Conservation (phyloP, 75 land plant species). For the Isoetes taiwanensis region DNA sequence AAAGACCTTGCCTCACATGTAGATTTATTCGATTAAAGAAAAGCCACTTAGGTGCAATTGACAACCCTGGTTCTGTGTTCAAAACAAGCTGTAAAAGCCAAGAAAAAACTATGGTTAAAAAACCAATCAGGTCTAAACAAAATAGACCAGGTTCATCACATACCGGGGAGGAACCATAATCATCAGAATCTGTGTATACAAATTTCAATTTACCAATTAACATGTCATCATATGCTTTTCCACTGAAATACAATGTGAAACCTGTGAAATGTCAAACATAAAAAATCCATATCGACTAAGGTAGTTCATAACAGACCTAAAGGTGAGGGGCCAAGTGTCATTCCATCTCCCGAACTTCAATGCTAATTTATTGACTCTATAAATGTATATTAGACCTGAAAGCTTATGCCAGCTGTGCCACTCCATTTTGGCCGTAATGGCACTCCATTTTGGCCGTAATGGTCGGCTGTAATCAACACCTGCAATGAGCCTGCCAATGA, state of each 20-base stretch:
- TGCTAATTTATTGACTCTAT: too few relatives aligned
- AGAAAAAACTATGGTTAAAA: too few relatives aligned
- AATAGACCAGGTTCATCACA: background rate
- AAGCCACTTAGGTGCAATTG: background rate
- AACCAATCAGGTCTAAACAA: background rate
- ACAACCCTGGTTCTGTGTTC: background rate
- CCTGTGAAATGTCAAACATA: too few relatives aligned
- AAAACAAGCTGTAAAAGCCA: constrained; percentile 5
- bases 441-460: constrained; percentile 7
- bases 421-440: too few relatives aligned
- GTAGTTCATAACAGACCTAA: too few relatives aligned
- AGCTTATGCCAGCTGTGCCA: constrained; percentile 5
- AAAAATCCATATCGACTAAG: too few relatives aligned
- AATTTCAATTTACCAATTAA: background rate
- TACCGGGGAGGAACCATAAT: background rate
- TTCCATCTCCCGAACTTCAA: too few relatives aligned
- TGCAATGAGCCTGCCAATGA: background rate
- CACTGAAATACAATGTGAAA: background rate
- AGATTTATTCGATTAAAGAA: background rate
- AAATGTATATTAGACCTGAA: constrained; percentile 6
- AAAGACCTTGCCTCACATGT: background rate
- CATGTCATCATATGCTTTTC: constrained; percentile 4
- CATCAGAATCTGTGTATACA: constrained; percentile 2
- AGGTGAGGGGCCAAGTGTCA: too few relatives aligned
- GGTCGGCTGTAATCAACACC: constrained; percentile 5